Conservation (phyloP, 352 stramenopile genomes). For the Globisporangium viniferum region DNA sequence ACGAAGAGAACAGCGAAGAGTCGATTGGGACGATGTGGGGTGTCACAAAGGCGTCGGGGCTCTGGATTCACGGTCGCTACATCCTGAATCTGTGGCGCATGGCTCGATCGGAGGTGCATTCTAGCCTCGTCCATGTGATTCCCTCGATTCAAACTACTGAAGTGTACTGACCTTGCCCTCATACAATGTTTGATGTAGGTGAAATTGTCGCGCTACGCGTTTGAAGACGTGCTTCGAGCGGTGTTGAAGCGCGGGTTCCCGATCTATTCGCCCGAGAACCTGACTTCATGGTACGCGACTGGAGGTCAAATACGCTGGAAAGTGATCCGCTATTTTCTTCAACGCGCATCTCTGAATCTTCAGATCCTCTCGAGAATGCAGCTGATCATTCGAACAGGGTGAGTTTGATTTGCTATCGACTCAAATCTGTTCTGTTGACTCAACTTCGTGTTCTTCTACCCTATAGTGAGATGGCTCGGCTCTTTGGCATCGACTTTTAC, state of each 20-base stretch:
- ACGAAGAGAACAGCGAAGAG: slow-evolving; percentile 23
- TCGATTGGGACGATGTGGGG: slow-evolving; percentile 77
- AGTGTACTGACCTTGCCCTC: not conserved
- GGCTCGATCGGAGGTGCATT: slow-evolving; percentile 66
- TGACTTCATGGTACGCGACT: slow-evolving; percentile 59
- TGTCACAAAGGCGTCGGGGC: slow-evolving; percentile 76
- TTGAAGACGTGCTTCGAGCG: slow-evolving; percentile 72
- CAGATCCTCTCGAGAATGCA: slow-evolving; percentile 81
- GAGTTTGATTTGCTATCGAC: not conserved
- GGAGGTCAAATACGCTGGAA: slow-evolving; percentile 42
- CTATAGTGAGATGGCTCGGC: slow-evolving; percentile 88
- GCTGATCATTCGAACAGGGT: slow-evolving; percentile 80
- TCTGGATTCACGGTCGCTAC: slow-evolving; percentile 89
- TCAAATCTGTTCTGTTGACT: not conserved
- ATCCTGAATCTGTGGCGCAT: slow-evolving; percentile 93
- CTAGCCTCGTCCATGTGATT: not conserved
- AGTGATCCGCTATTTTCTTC: slow-evolving; percentile 51
- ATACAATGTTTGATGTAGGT: slow-evolving; percentile 36
- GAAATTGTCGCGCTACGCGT: slow-evolving; percentile 78
- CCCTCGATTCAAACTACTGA: not conserved
- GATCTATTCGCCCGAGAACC: slow-evolving; percentile 46
- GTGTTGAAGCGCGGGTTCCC: slow-evolving; percentile 67
- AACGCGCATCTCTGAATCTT: slow-evolving; percentile 58
- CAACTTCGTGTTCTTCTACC: not conserved
- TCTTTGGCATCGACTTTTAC: slow-evolving; percentile 95